Evolutionary conservation across 192 early-diverging fungal species (phyloP).

Genomic region (Coemansia asiatica): DNA sequence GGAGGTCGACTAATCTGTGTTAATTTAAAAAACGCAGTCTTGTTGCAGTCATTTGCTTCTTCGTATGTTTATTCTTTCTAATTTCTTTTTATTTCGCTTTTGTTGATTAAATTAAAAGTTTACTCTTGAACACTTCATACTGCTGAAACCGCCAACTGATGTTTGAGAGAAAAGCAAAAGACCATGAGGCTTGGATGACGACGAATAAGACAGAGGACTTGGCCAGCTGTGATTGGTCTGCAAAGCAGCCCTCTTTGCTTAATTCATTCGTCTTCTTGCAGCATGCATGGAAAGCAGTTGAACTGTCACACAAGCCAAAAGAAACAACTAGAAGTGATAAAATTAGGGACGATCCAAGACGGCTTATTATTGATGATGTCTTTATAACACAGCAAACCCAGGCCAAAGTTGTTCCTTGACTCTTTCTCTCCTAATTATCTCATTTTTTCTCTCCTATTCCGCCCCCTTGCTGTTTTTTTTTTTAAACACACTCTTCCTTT

Average conservation of each 20-base stretch:
- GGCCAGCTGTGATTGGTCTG: slow-evolving; percentile 40
- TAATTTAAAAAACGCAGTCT: slow-evolving; percentile 1
- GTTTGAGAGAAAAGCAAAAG: too few species aligned
- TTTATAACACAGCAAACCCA: neutral
- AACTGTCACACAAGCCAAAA: neutral
- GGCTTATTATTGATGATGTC: too few species aligned
- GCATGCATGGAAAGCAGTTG: neutral
- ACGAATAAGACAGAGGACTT: slow-evolving; percentile 5
- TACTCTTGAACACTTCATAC: too few species aligned
- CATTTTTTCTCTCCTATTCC: slow-evolving; percentile 4
- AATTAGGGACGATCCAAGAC: too few species aligned
- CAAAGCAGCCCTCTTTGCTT: neutral
- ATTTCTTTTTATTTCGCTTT: neutral
- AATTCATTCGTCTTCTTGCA: neutral
- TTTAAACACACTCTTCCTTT: neutral
- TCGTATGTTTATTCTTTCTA: slow-evolving; percentile 6
- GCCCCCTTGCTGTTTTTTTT: neutral
- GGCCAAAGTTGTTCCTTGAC: too few species aligned
- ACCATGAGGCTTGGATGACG: neutral
- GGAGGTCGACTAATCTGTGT: slow-evolving; percentile 69
- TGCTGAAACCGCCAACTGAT: too few species aligned
- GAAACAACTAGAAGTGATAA: too few species aligned
- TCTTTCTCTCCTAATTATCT: neutral
- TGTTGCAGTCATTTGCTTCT: neutral
- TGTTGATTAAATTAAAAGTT: neutral